Conservation (phyloP, 768 basidiomycete species). For the Strobilomyces confusus region DNA sequence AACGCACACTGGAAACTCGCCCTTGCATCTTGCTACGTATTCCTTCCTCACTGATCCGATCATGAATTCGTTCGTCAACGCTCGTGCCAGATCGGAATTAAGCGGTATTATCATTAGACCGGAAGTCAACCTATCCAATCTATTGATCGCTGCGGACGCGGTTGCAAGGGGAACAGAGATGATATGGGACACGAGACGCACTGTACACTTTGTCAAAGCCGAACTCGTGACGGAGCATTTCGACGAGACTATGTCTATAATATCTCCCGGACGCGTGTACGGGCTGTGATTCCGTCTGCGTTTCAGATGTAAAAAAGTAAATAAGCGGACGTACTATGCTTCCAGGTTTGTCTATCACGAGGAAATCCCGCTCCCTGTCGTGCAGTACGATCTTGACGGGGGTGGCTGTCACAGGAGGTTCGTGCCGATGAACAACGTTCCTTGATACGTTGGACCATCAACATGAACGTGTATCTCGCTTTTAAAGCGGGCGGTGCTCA, state of each 20-base stretch:
- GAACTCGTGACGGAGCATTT: conserved; percentile 82
- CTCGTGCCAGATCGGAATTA: conserved; percentile 60
- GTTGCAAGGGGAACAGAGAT: background rate
- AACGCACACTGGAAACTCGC: conserved; percentile 83
- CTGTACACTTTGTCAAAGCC: conserved; percentile 80
- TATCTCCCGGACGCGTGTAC: conserved; percentile 93
- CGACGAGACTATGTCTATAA: conserved; percentile 80
- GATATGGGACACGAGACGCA: conserved; percentile 38
- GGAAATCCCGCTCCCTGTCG: conserved; percentile 75
- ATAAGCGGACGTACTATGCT: conserved; percentile 73
- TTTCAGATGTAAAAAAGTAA: background rate
- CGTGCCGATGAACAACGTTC: conserved; percentile 94
- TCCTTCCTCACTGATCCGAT: conserved; percentile 83
- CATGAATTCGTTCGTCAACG: conserved; percentile 77
- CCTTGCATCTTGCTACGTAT: conserved; percentile 85
- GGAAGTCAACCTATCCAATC: conserved; percentile 90
- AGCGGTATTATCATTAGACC: conserved; percentile 93
- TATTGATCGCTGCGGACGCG: conserved; percentile 72
- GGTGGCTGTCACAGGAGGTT: conserved; percentile 86
- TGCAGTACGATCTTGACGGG: conserved; percentile 77
- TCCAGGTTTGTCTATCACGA: conserved; percentile 96
- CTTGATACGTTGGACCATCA: conserved; percentile 35
- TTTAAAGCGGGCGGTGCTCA: conserved; percentile 35
- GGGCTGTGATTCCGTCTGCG: conserved; percentile 45
- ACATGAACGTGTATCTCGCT: background rate